phyloP scores from a whole-genome alignment of 495 filamentous ascomycete genomes.

The Podospora appendiculata region DNA sequence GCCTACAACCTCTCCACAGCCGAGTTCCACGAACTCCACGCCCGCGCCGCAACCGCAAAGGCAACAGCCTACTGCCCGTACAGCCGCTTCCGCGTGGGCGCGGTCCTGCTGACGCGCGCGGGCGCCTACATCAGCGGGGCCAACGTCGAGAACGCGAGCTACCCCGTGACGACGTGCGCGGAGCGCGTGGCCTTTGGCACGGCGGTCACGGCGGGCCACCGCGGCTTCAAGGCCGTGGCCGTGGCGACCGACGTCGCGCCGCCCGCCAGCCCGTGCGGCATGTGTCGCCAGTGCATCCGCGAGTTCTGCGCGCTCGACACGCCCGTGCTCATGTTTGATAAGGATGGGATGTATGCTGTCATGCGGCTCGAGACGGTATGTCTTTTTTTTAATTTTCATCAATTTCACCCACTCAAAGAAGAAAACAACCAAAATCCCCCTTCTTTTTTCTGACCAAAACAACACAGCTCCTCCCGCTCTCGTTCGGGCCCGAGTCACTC shows the following conservation, averaged over 20 bases:
- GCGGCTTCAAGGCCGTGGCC: slow-evolving; percentile 70
- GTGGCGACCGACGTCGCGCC: slow-evolving; percentile 74
- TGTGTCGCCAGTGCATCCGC: slow-evolving; percentile 62
- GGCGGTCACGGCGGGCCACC: slow-evolving; percentile 65
- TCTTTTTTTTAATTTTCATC: background rate
- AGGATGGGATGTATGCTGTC: slow-evolving; percentile 57
- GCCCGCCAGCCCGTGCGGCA: slow-evolving; percentile 67
- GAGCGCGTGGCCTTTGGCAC: slow-evolving; percentile 78
- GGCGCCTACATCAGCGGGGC: slow-evolving; percentile 62
- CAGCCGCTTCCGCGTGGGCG: slow-evolving; percentile 87
- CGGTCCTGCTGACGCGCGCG: slow-evolving; percentile 60
- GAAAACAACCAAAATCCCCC: background rate
- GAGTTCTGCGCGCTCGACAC: slow-evolving; percentile 63
- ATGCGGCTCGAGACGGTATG: slow-evolving; percentile 66
- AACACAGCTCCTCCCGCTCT: slow-evolving; percentile 57
- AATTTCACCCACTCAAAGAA: too few species aligned
- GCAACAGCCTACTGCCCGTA: slow-evolving; percentile 84
- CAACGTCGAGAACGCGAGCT: slow-evolving; percentile 91
- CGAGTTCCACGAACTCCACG: slow-evolving; percentile 55
- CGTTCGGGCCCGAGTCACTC: slow-evolving; percentile 60
- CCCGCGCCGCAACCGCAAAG: slow-evolving; percentile 57
- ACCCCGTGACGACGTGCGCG: slow-evolving; percentile 90
- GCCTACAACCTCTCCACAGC: slow-evolving; percentile 43
- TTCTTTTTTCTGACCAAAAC: background rate
- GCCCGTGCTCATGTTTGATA: slow-evolving; percentile 91